Evolutionary conservation across 169 alveolate species (phyloP).

Genomic region (Perkinsus marinus): DNA sequence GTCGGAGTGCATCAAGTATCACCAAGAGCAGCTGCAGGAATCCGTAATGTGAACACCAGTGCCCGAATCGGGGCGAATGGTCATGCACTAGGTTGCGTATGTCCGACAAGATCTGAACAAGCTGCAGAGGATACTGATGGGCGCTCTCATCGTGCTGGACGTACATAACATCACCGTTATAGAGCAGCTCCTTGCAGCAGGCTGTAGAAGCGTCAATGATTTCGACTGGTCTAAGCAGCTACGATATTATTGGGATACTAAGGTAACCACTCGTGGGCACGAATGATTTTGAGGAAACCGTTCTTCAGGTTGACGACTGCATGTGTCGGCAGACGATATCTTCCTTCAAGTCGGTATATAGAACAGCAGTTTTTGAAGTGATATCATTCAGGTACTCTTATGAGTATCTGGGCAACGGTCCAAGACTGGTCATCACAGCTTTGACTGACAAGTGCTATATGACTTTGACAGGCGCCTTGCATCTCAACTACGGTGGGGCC

Average conservation of each 20-base stretch:
- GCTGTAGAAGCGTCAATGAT: slow-evolving; percentile 70
- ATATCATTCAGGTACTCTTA: slow-evolving; percentile 65
- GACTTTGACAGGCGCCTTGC: slow-evolving; percentile 76
- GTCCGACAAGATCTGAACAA: slow-evolving; percentile 56
- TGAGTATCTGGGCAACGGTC: slow-evolving; percentile 79
- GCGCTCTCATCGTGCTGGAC: slow-evolving; percentile 53
- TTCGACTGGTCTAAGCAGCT: slow-evolving; percentile 87
- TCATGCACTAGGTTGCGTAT: not conserved
- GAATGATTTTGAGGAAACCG: too few species aligned
- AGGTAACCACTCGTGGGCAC: not conserved
- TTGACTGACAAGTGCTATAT: slow-evolving; percentile 86
- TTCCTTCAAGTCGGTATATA: not conserved
- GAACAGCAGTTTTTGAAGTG: not conserved
- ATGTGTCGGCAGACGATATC: slow-evolving; percentile 23
- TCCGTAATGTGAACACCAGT: slow-evolving; percentile 33
- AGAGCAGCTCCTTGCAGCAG: slow-evolving; percentile 79
- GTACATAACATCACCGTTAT: not conserved
- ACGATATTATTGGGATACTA: slow-evolving; percentile 68
- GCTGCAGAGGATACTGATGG: slow-evolving; percentile 60
- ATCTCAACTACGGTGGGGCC: slow-evolving; percentile 74
- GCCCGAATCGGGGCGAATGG: not conserved
- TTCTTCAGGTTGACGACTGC: slow-evolving; percentile 43
- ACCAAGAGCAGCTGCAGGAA: slow-evolving; percentile 47
- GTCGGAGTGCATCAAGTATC: slow-evolving; percentile 53
- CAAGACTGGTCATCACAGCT: slow-evolving; percentile 82